These are phyloP conservation scores for Penicillium sp. DNA, from an alignment of 2,329 filamentous ascomycete species.

Conservation along the genomic window DNA sequence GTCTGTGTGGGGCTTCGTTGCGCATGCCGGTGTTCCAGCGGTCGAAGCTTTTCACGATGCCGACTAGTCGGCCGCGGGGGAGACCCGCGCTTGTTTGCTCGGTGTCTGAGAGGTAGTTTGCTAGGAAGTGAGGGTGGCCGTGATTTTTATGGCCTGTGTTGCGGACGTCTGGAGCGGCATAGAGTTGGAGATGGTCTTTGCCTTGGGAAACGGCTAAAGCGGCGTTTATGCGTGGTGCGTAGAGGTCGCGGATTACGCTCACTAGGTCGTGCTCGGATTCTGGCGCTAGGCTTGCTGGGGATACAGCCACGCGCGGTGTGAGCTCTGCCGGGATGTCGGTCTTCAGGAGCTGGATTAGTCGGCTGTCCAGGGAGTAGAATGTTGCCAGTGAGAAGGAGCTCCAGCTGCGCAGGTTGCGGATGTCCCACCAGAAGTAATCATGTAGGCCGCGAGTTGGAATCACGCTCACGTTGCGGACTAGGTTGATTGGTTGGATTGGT, in stretches of 20 bases:
- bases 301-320: slow-evolving; percentile 32
- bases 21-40: slow-evolving; percentile 96
- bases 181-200: slow-evolving; percentile 55
- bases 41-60: slow-evolving; percentile 87
- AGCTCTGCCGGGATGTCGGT: slow-evolving; percentile 57
- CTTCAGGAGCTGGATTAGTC: slow-evolving; percentile 69
- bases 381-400: slow-evolving; percentile 70
- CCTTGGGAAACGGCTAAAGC: slow-evolving; percentile 74
- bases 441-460: slow-evolving; percentile 62
- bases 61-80: slow-evolving; percentile 65
- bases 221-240: slow-evolving; percentile 82
- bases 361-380: slow-evolving; percentile 66
- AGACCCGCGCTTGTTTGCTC: slow-evolving; percentile 49
- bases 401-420: slow-evolving; percentile 84
- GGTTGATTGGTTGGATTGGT: slow-evolving; percentile 75
- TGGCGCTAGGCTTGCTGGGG: slow-evolving; percentile 60
- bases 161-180: slow-evolving; percentile 39
- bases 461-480: slow-evolving; percentile 76
- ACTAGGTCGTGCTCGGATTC: slow-evolving; percentile 77
- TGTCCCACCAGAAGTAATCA: slow-evolving; percentile 94
- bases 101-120: slow-evolving; percentile 53
- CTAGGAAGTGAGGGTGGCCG: slow-evolving; percentile 52
- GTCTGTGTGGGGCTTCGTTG: slow-evolving; percentile 76
- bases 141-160: slow-evolving; percentile 39
- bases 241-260: slow-evolving; percentile 71